Conservation (phyloP, 2,329 filamentous ascomycete species). For the Eutypa lata region DNA sequence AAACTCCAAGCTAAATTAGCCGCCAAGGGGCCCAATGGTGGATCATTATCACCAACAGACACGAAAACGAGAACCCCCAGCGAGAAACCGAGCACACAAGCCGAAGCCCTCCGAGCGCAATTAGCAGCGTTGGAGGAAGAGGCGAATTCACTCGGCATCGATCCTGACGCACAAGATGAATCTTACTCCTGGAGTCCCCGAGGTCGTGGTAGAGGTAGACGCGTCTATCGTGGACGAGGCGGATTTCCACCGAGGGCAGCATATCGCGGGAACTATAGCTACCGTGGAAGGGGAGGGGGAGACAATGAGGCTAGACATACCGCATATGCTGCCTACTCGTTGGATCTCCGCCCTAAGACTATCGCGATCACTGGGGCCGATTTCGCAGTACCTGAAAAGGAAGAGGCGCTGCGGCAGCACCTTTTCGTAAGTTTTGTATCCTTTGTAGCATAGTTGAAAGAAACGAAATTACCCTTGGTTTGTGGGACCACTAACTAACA, state of each 20-base stretch:
- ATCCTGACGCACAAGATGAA: slow-evolving; percentile 51
- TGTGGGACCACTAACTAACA: too few relatives aligned
- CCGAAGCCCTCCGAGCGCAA: slow-evolving; percentile 66
- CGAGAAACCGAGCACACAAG: slow-evolving; percentile 42
- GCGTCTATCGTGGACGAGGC: slow-evolving; percentile 36
- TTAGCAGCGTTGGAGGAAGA: slow-evolving; percentile 72
- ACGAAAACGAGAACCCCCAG: slow-evolving; percentile 18
- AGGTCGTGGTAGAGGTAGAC: slow-evolving; percentile 36
- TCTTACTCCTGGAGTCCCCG: slow-evolving; percentile 31
- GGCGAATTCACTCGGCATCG: slow-evolving; percentile 66
- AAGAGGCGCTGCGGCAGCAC: slow-evolving; percentile 69
- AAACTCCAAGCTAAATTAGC: slow-evolving; percentile 61
- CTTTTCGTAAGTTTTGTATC: slow-evolving; percentile 64
- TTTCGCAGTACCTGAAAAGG: slow-evolving; percentile 58
- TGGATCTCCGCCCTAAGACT: slow-evolving; percentile 73
- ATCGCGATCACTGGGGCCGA: slow-evolving; percentile 63
- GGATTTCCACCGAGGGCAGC: slow-evolving; percentile 34
- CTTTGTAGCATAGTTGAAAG: too few relatives aligned
- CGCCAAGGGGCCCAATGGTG: slow-evolving; percentile 39
- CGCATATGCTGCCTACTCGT: slow-evolving; percentile 60
- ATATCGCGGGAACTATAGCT: slow-evolving; percentile 39
- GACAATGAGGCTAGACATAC: slow-evolving; percentile 36
- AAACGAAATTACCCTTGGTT: too few relatives aligned
- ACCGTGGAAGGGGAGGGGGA: slow-evolving; percentile 40
- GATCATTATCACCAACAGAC: slow-evolving; percentile 14